phyloP scores from a whole-genome alignment of 306 rosid species.

The Acacia acuminata region DNA sequence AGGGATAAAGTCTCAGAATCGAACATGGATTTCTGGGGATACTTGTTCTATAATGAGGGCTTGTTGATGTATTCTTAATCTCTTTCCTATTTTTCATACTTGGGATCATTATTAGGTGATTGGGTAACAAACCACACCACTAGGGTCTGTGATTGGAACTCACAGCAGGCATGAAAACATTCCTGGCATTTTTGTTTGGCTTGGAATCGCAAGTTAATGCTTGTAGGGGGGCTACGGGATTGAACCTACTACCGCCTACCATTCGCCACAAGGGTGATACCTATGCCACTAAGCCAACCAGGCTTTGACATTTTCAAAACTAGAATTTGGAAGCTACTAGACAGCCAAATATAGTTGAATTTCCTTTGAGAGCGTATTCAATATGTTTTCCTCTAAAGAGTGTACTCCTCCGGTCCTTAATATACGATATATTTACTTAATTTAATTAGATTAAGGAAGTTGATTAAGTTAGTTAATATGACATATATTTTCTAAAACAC shows the following conservation, averaged over 20 bases:
- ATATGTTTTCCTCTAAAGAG: not conserved
- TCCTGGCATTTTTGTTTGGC: too few relatives aligned
- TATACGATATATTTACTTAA: too few relatives aligned
- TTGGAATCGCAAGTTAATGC: too few relatives aligned
- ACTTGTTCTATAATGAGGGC: not conserved
- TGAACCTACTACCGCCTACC: too few relatives aligned
- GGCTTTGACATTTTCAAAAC: not conserved
- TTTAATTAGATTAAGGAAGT: too few relatives aligned
- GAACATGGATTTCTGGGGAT: not conserved
- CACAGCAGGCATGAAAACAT: too few relatives aligned
- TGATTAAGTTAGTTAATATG: too few relatives aligned
- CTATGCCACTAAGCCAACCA: too few relatives aligned
- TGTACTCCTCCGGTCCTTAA: not conserved
- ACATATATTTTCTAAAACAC: too few relatives aligned
- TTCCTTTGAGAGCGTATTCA: not conserved
- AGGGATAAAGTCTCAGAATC: not conserved
- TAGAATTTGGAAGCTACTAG: not conserved
- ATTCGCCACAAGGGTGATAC: too few relatives aligned
- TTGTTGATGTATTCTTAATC: not conserved
- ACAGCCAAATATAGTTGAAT: not conserved
- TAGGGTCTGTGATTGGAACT: not conserved
- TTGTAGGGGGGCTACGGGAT: too few relatives aligned
- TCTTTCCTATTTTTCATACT: not conserved
- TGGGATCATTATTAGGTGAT: not conserved
- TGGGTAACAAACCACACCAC: not conserved